Evolutionary conservation across 805 yeast species (phyloP), one percentile per base, ranked within the genome.

Genomic region (Lachancea waltii): DNA sequence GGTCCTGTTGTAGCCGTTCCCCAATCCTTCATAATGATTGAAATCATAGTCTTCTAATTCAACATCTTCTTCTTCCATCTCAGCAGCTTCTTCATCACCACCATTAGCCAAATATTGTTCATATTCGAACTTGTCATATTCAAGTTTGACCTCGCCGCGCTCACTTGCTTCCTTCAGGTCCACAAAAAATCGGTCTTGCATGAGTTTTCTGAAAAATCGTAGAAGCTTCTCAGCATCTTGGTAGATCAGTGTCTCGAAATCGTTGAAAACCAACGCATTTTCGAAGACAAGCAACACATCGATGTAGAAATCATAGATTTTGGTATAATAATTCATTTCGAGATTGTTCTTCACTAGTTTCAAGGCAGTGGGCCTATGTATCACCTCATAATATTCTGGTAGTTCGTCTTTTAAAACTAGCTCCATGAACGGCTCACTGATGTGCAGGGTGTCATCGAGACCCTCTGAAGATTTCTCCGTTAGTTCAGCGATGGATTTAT

Each of bases 261-360:
- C 82, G 58, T 89, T 90, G 61, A 79, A 90, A 1, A 70, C 58
- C 53, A 77, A 77, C 2, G 97, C 95, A 60, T 92, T 92, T 31
- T 68, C 54, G 63, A 89, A 87, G 10, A 90, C 79, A 36, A 80
- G 63, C 20, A 67, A 63, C 5, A 81, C 67, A 36, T 79, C 81
- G 15, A 68, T 70, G 40, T 72, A 63, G 51, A 86, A 83, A 34
- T 69, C 75, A 25, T 71, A 73, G 41, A 85, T 69, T 27, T 73
- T 70, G 3, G 69, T 65, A 42, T 75, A 74, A 21, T 72, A 68
- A 17, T 77, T 75, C 13, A 59, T 60, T 13, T 72, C 72, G 30
- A 87, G 53, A 34, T 72, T 72, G 15, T 63, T 62, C 43, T 70
- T 63, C 8, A 90, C 73, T 22, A 74, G 68, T 36, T 69, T 70